phyloP scores from a whole-genome alignment of 306 rosid species.

The Clitoria ternatea region DNA sequence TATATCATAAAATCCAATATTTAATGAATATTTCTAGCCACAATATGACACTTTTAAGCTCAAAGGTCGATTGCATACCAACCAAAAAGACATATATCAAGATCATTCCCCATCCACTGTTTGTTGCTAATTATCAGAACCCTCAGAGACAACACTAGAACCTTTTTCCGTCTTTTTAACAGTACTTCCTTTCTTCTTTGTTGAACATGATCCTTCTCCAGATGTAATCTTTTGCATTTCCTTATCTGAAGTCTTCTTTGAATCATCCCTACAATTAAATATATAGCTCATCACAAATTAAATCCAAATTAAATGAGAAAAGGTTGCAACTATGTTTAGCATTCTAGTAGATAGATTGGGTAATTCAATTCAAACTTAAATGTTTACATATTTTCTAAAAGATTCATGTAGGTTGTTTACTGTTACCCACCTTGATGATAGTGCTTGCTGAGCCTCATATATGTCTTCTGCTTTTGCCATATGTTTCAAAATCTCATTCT shows the following conservation, averaged over 20 bases:
- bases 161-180: not conserved
- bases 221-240: not conserved
- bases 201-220: not conserved
- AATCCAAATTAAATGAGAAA: not conserved
- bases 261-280: not conserved
- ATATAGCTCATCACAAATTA: not conserved
- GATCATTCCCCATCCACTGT: not conserved
- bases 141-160: not conserved
- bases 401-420: not conserved
- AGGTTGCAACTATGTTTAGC: not conserved
- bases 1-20: not conserved
- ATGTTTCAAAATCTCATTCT: not conserved
- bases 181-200: not conserved
- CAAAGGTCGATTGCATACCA: too few species aligned
- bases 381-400: not conserved
- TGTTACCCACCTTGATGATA: not conserved
- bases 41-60: not conserved
- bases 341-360: not conserved
- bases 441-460: not conserved
- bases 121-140: not conserved
- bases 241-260: not conserved
- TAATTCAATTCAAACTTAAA: not conserved
- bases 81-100: not conserved
- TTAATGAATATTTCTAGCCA: not conserved
- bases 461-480: not conserved